Evolutionary conservation across 1,284 basidiomycete genomes (phyloP).

Genomic region (Trichosporon coremiiforme): DNA sequence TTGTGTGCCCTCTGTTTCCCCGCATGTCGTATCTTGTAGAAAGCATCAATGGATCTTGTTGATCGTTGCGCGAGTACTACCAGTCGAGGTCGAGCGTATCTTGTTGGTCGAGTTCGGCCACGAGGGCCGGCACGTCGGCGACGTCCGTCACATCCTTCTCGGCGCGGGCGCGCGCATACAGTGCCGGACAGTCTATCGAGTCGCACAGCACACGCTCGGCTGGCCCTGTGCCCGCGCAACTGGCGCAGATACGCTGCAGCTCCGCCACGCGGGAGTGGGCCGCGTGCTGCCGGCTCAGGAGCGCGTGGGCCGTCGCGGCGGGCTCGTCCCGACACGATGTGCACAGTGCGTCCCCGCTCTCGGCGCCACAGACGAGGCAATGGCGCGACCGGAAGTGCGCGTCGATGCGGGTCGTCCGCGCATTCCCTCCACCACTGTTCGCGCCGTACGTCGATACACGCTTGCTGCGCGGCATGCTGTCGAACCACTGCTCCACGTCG

Average conservation of each 20-base stretch:
- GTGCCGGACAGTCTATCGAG: conserved; percentile 79
- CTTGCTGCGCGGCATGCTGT: conserved; percentile 70
- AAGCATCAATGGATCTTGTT: conserved; percentile 7
- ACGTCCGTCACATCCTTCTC: conserved; percentile 62
- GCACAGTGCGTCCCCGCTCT: conserved; percentile 60
- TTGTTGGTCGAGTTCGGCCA: conserved; percentile 31
- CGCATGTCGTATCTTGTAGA: conserved; percentile 6
- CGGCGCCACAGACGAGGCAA: conserved; percentile 25
- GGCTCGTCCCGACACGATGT: conserved; percentile 63
- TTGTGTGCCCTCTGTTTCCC: conserved; percentile 16
- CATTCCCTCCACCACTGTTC: conserved; percentile 44
- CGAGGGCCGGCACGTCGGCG: conserved; percentile 35
- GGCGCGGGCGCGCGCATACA: conserved; percentile 71
- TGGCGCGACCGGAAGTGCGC: conserved; percentile 24
- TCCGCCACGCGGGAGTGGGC: conserved; percentile 64
- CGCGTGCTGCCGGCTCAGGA: conserved; percentile 64
- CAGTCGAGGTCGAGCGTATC: conserved; percentile 21
- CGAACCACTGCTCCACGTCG: conserved; percentile 84
- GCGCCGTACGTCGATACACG: conserved; percentile 27
- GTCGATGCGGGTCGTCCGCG: conserved; percentile 30
- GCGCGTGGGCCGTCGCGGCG: conserved; percentile 63
- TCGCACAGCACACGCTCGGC: conserved; percentile 71
- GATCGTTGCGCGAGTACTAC: conserved; percentile 7
- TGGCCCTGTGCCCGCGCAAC: conserved; percentile 65
- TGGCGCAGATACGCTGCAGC: conserved; percentile 69